Percentiles rank a stretch among this genome's conserved stretches.
Evolutionary conservation across 306 rosid genomes (phyloP).

Genomic region (Cicer judaicum): DNA sequence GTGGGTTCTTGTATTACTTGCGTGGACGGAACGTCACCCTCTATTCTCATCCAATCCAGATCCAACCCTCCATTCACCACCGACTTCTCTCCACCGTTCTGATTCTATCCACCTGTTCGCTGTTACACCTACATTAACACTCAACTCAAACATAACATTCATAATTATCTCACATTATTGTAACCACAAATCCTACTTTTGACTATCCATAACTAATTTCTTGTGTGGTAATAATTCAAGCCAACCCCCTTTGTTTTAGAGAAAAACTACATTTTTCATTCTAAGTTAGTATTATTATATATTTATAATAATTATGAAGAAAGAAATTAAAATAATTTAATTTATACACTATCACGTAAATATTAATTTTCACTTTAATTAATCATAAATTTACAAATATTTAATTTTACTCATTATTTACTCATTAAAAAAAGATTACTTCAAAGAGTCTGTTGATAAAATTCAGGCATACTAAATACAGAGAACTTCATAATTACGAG

Average conservation of each 20-base stretch:
- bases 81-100: conserved; percentile 47
- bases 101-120: conserved; percentile 48
- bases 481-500: no score
- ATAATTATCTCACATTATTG: conserved; percentile 4
- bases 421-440: no score
- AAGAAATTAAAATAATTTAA: no score
- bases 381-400: no score
- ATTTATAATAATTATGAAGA: no score
- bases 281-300: no score
- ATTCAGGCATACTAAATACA: no score
- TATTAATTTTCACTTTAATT: no score
- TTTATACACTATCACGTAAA: no score
- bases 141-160: not conserved
- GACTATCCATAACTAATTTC: not conserved
- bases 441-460: no score
- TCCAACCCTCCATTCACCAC: conserved; percentile 42
- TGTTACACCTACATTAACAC: conserved; percentile 7
- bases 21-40: conserved; percentile 63
- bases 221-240: conserved; percentile 14
- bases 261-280: not conserved
- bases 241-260: not conserved
- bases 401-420: no score
- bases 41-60: not conserved
- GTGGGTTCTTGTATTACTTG: conserved; percentile 46
- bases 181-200: conserved; percentile 21